phyloP scores from a whole-genome alignment of 805 yeast species.

The Ogataea corticis region DNA sequence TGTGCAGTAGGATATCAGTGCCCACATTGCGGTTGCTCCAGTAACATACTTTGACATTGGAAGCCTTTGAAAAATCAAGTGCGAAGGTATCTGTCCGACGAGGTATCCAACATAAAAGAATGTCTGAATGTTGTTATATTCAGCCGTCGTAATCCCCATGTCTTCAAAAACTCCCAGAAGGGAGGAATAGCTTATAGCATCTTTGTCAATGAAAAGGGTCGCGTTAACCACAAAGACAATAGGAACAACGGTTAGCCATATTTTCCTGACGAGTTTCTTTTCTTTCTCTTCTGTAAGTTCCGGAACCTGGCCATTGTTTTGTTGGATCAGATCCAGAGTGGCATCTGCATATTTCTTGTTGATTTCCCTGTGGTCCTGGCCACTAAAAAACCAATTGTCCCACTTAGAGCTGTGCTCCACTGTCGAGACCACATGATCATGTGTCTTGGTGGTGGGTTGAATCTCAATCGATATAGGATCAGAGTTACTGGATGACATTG shows the following conservation, averaged over 20 bases:
- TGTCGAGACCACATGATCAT: no score
- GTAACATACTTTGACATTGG: conserved; percentile 18
- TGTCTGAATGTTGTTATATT: conserved; percentile 48
- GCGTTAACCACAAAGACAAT: conserved; percentile 41
- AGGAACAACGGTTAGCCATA: conserved; percentile 37
- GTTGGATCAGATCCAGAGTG: conserved; percentile 23
- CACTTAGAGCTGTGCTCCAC: not conserved
- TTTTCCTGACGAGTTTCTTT: conserved; percentile 38
- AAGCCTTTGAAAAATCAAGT: conserved; percentile 42
- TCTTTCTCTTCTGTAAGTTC: conserved; percentile 46
- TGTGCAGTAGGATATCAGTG: conserved; percentile 8
- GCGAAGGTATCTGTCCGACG: conserved; percentile 45
- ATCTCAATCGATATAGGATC: no score
- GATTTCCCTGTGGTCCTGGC: conserved; percentile 5
- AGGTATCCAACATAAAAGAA: conserved; percentile 50
- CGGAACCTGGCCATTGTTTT: conserved; percentile 26
- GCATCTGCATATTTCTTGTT: conserved; percentile 25
- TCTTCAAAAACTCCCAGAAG: conserved; percentile 48
- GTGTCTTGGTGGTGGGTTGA: no score
- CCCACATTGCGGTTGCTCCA: conserved; percentile 7
- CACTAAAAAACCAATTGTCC: conserved; percentile 2
- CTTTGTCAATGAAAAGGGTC: conserved; percentile 52
- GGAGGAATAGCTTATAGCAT: conserved; percentile 49
- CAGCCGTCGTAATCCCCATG: conserved; percentile 41
- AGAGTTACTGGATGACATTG: no score